phyloP scores from a whole-genome alignment of 345 rosid genomes.

The Citrus australasica region DNA sequence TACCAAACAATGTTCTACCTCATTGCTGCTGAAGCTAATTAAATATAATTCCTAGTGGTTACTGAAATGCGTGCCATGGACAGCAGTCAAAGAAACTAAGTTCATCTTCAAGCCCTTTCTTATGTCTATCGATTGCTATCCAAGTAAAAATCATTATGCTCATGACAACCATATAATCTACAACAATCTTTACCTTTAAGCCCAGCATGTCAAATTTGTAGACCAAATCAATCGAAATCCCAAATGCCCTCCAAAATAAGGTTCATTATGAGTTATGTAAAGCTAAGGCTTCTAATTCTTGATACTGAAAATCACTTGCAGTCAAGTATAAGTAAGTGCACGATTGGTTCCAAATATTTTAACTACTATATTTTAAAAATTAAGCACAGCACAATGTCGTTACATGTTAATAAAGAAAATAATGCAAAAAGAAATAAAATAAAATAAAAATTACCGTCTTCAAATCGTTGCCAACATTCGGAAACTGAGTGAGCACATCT shows the following conservation, averaged over 20 bases:
- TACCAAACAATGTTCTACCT: neutral
- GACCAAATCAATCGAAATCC: neutral
- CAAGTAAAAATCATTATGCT: neutral
- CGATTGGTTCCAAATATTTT: too few relatives aligned
- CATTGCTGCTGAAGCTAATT: neutral
- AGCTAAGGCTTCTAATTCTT: too few relatives aligned
- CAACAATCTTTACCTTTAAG: neutral
- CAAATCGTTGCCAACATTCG: constrained; percentile 62
- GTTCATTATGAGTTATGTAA: neutral
- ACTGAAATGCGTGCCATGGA: neutral
- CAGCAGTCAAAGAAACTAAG: neutral
- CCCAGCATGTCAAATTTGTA: neutral
- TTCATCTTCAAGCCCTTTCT: neutral
- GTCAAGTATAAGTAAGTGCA: too few relatives aligned
- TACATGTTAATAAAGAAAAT: neutral
- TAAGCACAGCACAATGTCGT: neutral
- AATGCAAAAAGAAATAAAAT: neutral
- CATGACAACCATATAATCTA: neutral
- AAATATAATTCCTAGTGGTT: neutral
- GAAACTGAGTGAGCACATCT: constrained; percentile 56
- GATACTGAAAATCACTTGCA: too few relatives aligned
- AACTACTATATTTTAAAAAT: too few relatives aligned
- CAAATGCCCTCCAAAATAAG: neutral
- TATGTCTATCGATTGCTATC: neutral
- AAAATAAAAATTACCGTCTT: constrained; percentile 41